Percentiles rank a stretch among this genome's conserved stretches.
Evolutionary conservation across 2,329 filamentous ascomycete species (phyloP).

Genomic region (Ceratocystis lukuohia): DNA sequence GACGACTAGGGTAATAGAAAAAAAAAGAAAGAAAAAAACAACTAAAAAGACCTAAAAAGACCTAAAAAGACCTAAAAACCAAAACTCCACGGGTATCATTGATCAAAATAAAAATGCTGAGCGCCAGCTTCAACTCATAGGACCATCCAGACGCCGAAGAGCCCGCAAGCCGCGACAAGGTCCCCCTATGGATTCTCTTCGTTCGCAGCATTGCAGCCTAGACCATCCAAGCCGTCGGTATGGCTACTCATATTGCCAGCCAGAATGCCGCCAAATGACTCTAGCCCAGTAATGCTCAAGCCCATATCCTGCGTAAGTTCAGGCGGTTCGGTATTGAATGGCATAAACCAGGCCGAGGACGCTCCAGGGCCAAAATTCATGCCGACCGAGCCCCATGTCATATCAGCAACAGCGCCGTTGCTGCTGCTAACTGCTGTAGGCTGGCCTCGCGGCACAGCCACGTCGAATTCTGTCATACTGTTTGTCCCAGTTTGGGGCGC

Average conservation of each 20-base stretch:
- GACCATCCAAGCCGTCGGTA: slow-evolving; percentile 26
- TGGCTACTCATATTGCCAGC: slow-evolving; percentile 28
- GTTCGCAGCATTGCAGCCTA: not conserved
- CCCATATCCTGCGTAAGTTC: slow-evolving; percentile 39
- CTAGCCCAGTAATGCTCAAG: slow-evolving; percentile 30
- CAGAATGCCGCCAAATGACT: slow-evolving; percentile 39
- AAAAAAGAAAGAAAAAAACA: not conserved
- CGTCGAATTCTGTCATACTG: not conserved
- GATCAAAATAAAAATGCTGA: slow-evolving; percentile 1
- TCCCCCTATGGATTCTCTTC: not conserved
- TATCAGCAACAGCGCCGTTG: not conserved
- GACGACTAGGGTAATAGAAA: too few species aligned
- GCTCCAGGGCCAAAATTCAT: slow-evolving; percentile 31
- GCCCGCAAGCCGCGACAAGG: not conserved
- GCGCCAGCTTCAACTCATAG: not conserved
- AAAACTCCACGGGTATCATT: slow-evolving; percentile 3
- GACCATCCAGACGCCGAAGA: not conserved
- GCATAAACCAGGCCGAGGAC: slow-evolving; percentile 74
- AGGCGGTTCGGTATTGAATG: slow-evolving; percentile 78
- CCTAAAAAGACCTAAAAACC: not conserved
- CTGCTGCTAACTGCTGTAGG: not conserved
- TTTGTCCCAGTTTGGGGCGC: not conserved
- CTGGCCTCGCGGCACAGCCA: not conserved
- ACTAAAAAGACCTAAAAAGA: not conserved
- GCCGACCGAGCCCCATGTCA: not conserved